Evolutionary conservation across 1,284 basidiomycete species (phyloP).

Genomic region (Psilocybe mexicana): DNA sequence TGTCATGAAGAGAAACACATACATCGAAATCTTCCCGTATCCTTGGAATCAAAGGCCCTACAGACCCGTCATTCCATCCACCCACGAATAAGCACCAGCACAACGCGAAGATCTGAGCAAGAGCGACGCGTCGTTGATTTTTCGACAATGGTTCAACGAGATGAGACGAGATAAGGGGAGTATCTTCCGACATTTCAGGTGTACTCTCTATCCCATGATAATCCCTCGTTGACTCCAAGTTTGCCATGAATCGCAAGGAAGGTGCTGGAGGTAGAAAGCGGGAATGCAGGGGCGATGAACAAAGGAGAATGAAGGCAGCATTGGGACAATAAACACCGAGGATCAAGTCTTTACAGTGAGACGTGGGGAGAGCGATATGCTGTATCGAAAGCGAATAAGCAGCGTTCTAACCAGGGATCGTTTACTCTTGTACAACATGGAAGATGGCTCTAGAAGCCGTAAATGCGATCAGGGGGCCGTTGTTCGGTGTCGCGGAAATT

Average conservation of each 20-base stretch:
- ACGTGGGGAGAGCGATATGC: conserved; percentile 32
- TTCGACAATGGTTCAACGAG: neutral
- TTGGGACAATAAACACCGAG: conserved; percentile 53
- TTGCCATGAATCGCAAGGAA: neutral
- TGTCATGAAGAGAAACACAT: conserved; percentile 5
- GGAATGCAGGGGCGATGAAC: conserved; percentile 42
- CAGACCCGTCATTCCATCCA: conserved; percentile 61
- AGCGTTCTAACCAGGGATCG: too few relatives aligned
- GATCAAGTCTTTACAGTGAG: conserved; percentile 52
- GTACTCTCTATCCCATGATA: neutral
- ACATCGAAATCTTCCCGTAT: conserved; percentile 55
- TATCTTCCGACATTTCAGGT: too few relatives aligned
- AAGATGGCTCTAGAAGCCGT: too few relatives aligned
- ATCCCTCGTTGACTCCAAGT: neutral
- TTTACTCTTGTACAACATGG: too few relatives aligned
- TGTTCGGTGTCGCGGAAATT: too few relatives aligned
- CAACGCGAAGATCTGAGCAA: conserved; percentile 32
- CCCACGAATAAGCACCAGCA: conserved; percentile 41
- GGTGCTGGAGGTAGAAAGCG: neutral
- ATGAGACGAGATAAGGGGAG: neutral
- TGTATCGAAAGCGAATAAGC: conserved; percentile 20
- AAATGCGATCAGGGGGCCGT: too few relatives aligned
- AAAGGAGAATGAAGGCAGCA: conserved; percentile 54
- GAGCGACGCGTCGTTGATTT: conserved; percentile 5
- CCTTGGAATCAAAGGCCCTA: conserved; percentile 53